These are phyloP conservation scores for Pythium aphanidermatum DNA, from an alignment of 352 stramenopile species.

Conservation along the genomic window DNA sequence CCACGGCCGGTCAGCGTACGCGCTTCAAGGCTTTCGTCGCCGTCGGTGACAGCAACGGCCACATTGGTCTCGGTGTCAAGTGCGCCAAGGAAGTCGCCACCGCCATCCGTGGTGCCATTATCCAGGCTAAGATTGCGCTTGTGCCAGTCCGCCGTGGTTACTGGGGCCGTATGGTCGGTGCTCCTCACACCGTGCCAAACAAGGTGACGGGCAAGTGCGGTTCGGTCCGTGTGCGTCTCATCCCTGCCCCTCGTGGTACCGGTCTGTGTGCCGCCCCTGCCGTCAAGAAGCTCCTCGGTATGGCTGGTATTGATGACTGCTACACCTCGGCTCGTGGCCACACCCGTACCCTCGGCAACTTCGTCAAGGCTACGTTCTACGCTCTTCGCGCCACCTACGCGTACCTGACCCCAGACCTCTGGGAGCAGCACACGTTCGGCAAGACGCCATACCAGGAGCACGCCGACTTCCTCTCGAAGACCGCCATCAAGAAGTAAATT, in stretches of 20 bases:
- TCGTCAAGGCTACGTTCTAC: slow-evolving; percentile 99
- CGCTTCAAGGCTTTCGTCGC: slow-evolving; percentile 99
- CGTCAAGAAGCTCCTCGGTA: slow-evolving; percentile 98
- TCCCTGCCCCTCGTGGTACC: slow-evolving; percentile 98
- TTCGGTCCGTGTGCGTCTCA: slow-evolving; percentile 98
- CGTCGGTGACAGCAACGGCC: slow-evolving; percentile 97
- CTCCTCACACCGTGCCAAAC: slow-evolving; percentile 96
- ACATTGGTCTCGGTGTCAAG: slow-evolving; percentile 99
- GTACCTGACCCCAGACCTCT: slow-evolving; percentile 99
- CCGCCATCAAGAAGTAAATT: slow-evolving; percentile 87
- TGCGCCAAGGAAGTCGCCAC: slow-evolving; percentile 98
- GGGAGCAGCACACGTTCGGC: slow-evolving; percentile 93
- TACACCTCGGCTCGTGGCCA: slow-evolving; percentile 95
- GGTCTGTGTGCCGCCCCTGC: slow-evolving; percentile 97
- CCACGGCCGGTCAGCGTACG: slow-evolving; percentile 98
- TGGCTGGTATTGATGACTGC: slow-evolving; percentile 99
- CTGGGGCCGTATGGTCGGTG: slow-evolving; percentile 95
- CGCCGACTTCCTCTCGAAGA: slow-evolving; percentile 99
- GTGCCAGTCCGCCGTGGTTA: slow-evolving; percentile 98
- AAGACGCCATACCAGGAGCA: slow-evolving; percentile 98
- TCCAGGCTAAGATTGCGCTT: slow-evolving; percentile 98
- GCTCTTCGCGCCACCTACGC: slow-evolving; percentile 97
- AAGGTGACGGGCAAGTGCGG: slow-evolving; percentile 99
- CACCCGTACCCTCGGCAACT: slow-evolving; percentile 99
- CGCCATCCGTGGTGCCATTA: slow-evolving; percentile 99